Base-by-base conservation (phyloP, 2,329 filamentous ascomycete genomes). In the Dendryphion nanum region DNA sequence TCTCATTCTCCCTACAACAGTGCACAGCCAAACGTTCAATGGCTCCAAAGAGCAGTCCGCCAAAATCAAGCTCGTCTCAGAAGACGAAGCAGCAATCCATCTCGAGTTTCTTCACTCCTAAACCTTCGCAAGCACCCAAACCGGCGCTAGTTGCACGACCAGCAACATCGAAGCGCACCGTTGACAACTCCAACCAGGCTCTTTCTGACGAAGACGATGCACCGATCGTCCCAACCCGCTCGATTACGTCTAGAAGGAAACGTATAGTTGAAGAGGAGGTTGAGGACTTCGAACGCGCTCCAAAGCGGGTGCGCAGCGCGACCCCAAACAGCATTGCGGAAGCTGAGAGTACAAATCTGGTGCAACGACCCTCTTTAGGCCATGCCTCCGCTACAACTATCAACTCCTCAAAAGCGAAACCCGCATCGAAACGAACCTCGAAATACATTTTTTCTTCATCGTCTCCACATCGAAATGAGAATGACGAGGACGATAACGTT, bases 41-140 rank as follows among this genome's bases (percentile, higher is more conserved):
- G 64, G 61, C 63, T 17, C 63, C 63, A 13, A 61, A 60, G 53
- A 59, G 50, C 37, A 63, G 53, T 37, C 55, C 63, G 19, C 52
- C 59, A 18, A 44, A 51, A 31, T 45, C 48, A 19, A 50, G 47
- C 26, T 59, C 61, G 7, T 63, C 64, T 7, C 66, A 72, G 30
- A 59, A 53, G 38, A 86, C 85, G 66, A 86, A 84, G 54, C 88
- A 96, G 59, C 79, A 84, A 50, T 87, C 88, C 1, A 83, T 96
- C 44, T 93, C 88, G 3, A 90, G 82, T 59, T 95, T 95, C 68
- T 95, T 95, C 62, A 78, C 81, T 1, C 59, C 60, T 2, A 70
- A 67, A 43, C 44, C 62, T 4, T 50, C 64, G 42, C 59, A 60
- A 57, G 52, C 63, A 49, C 63, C 59, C 44, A 61, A 53, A 47